Evolutionary conservation across 2,329 filamentous ascomycete species (phyloP), one percentile per base, ranked within the genome.

Genomic region (Verticillium longisporum): DNA sequence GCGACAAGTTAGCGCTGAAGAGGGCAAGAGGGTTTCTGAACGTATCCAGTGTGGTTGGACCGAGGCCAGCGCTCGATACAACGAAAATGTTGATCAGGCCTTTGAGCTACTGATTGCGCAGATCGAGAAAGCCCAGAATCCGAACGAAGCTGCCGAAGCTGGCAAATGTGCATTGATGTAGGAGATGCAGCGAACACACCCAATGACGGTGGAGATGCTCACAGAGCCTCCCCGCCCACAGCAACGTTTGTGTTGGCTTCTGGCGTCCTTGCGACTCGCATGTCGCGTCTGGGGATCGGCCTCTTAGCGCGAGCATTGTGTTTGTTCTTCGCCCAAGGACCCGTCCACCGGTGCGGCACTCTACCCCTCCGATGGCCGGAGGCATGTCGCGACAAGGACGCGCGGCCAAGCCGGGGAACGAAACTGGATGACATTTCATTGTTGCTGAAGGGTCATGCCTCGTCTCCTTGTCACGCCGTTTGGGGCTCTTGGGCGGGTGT

Each of bases 61-160:
- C 56, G 95, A 99, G 78, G 92, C 95, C 61, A 96, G 91, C 71
- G 95, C 95, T 33, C 86, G 93, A 61, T 96, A 95, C 77, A 93
- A 97, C 74, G 91, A 93, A 78, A 97, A 98, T 73, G 95, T 99
- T 57, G 83, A 83, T 68, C 93, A 92, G 75, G 91, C 92, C 2
- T 99, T 99, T 72, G 94, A 98, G 77, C 83, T 96, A 65, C 88
- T 99, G 80, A 92, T 99, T 69, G 91, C 84, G 57, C 91, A 98
- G 80, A 93, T 99, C 65, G 95, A 99, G 78, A 96, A 96, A 77
- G 88, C 89, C 32, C 90, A 96, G 77, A 96, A 96, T 72, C 93
- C 94, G 1, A 88, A 88, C 69, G 91, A 97, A 77, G 88, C 92
- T 7, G 81, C 91, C 32, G 88, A 87, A 61, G 89, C 88, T 61